Evolutionary conservation across 176 grass and related monocot genomes (phyloP).

Genomic region (Carex littledalei): DNA sequence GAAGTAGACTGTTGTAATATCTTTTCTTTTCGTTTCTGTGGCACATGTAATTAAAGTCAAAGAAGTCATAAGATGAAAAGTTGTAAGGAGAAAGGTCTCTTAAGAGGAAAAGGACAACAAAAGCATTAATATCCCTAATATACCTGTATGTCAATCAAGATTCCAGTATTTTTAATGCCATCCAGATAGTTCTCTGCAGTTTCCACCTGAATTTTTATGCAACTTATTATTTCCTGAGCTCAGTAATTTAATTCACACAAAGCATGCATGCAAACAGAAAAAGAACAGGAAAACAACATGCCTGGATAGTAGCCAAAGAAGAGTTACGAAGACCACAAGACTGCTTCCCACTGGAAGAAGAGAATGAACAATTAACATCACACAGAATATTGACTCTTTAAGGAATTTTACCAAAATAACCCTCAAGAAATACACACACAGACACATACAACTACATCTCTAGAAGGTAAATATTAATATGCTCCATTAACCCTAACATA

Average conservation of each 20-base stretch:
- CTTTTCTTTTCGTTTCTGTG: constrained; percentile 63
- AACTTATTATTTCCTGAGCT: background rate
- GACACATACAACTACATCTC: background rate
- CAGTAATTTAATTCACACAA: constrained; percentile 12
- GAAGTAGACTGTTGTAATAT: constrained; percentile 49
- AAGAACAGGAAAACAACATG: constrained; percentile 23
- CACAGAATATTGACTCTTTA: background rate
- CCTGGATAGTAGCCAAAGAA: constrained; percentile 68
- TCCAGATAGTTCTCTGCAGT: constrained; percentile 73
- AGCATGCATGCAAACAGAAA: background rate
- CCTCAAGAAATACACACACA: background rate
- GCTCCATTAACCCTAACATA: background rate
- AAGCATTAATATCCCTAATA: background rate
- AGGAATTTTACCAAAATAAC: background rate
- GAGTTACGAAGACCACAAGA: constrained; percentile 91
- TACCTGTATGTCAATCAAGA: constrained; percentile 83
- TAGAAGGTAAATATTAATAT: background rate
- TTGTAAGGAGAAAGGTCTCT: background rate
- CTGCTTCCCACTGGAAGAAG: constrained; percentile 55
- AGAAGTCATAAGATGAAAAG: background rate
- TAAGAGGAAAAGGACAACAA: background rate
- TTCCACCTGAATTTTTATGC: constrained; percentile 60
- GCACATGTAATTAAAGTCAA: background rate
- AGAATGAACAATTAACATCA: background rate
- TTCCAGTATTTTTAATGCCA: constrained; percentile 54